Evolutionary conservation across 306 rosid species (phyloP).

Genomic region (Chamaecrista fasciculata): DNA sequence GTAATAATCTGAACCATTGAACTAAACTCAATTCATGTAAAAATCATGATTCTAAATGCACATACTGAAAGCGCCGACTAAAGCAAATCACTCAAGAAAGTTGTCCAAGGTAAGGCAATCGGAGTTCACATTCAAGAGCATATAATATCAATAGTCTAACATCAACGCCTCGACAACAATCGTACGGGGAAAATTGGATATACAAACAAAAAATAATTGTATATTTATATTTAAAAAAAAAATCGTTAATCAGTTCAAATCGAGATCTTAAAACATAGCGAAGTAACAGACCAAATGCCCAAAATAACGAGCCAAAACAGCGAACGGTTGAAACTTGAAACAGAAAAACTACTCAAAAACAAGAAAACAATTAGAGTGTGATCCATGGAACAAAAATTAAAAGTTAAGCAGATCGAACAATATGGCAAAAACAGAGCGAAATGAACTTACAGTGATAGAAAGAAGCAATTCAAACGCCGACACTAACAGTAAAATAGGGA

Average conservation of each 20-base stretch:
- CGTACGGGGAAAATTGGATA: background rate
- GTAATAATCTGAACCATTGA: background rate
- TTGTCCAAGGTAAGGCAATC: background rate
- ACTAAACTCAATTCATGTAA: background rate
- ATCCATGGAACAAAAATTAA: background rate
- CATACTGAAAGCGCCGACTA: background rate
- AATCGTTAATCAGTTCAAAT: background rate
- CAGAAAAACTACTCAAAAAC: background rate
- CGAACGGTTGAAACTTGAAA: background rate
- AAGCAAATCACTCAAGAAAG: background rate
- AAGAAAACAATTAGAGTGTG: background rate
- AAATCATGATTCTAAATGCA: background rate
- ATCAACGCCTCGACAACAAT: background rate
- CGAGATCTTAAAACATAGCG: background rate
- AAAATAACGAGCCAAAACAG: background rate
- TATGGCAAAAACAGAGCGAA: background rate
- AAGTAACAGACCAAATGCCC: background rate
- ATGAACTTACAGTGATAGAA: slow-evolving; percentile 7
- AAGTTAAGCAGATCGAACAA: background rate
- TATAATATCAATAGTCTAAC: background rate
- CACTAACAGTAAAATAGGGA: background rate
- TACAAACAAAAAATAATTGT: too few species aligned
- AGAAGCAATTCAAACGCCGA: background rate
- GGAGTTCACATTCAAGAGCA: background rate
- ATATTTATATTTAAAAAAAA: too few species aligned